Evolutionary conservation across 352 stramenopile species (phyloP), one percentile per base, ranked within the genome.

Genomic region (Pythium plurisporium): DNA sequence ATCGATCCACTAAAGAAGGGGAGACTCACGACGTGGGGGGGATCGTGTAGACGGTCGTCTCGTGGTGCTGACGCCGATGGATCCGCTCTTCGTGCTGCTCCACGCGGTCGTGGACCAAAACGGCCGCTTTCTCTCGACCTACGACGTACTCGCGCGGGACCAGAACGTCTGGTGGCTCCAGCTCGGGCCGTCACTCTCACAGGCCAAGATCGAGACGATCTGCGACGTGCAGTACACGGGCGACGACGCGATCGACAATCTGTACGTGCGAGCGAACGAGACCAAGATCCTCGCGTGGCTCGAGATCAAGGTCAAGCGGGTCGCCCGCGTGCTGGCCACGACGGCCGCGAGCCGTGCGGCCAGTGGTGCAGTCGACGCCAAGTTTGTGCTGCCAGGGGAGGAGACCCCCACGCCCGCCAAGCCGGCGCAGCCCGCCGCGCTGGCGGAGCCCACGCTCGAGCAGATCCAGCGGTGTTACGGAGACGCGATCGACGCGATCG

Each of bases 31-130:
- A 44, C 9, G 5, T 26, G 6, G 15, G 8, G 23, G 19, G 15
- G 15, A 1, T 41, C n/a, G n/a, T n/a, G 36, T 60, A 84, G 73
- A 91, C 47, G 83, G 81, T 12, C 76, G 69, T 34, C 10, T 91
- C 17, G 64, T 81, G 25, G 65, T 91, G 34, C 74, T 91, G 20
- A 83, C 84, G 8, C 76, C 70, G 9, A 62, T 91, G 31, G 81
- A 94, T 30, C 69, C 79, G 31, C 65, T 89, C 2, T 91, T 91
- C 41, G 79, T 94, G 54, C 59, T 94, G 15, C 54, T 94, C 37
- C 62, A 75, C 27, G 76, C 73, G 12, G 63, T 71, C 14, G 82
- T 73, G 69, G 29, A 55, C n/a, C 72, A 87, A 31, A 71, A 74
- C 12, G 56, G 64, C 15, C 67, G 72, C 15, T 87, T 77, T 43